These are phyloP conservation scores for Protostelium mycophagum DNA, from an alignment of 78 protist genomes.

Conservation along the genomic window DNA sequence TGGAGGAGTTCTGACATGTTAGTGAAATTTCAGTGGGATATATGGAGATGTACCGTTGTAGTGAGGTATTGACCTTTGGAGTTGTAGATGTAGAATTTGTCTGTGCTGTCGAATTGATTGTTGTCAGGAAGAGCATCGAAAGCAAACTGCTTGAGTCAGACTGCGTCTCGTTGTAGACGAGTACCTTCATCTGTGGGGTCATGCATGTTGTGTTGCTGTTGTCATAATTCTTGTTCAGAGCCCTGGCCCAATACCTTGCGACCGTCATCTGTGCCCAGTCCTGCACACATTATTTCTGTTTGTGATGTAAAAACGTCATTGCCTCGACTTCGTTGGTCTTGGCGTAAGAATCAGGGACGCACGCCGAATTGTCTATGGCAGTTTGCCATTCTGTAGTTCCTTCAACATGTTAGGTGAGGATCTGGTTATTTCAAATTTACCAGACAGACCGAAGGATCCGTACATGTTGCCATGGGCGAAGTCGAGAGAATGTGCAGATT, in stretches of 20 bases:
- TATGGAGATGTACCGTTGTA: neutral
- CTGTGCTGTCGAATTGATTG: neutral
- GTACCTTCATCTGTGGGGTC: neutral
- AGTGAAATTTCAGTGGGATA: neutral
- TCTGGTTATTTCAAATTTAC: too few species aligned
- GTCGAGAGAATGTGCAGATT: too few species aligned
- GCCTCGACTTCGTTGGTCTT: neutral
- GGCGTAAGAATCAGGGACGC: neutral
- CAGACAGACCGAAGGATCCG: too few species aligned
- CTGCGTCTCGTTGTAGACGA: neutral
- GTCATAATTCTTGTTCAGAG: neutral
- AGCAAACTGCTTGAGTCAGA: neutral
- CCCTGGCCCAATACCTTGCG: neutral
- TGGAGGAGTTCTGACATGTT: neutral
- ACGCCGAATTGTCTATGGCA: neutral
- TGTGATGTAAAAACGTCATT: neutral
- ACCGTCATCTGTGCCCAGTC: neutral
- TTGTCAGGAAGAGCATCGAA: neutral
- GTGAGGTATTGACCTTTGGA: neutral
- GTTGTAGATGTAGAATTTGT: neutral
- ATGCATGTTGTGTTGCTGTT: neutral
- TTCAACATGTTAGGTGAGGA: too few species aligned
- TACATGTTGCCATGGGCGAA: too few species aligned
- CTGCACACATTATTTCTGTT: neutral
- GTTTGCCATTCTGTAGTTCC: neutral